Percentiles rank a stretch among this genome's conserved stretches.
Conservation (phyloP, 108 stramenopile genomes). For the Cyclotella kingstonii region DNA sequence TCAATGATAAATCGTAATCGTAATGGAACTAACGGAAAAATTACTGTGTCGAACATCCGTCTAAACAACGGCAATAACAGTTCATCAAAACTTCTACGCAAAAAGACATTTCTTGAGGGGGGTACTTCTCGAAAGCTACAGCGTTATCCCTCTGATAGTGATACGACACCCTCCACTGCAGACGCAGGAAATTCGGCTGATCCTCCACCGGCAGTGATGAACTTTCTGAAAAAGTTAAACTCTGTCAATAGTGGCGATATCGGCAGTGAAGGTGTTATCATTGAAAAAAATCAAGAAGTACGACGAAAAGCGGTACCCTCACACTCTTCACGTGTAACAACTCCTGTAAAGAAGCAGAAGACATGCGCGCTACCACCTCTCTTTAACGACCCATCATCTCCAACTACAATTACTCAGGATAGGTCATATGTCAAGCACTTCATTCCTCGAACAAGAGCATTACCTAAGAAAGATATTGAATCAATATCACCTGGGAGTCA, state of each 20-base stretch:
- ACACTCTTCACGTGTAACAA: no score
- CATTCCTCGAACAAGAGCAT: background rate
- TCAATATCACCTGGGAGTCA: background rate
- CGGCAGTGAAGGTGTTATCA: background rate
- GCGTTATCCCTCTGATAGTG: conserved; percentile 3
- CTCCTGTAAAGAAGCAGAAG: no score
- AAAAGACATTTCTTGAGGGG: background rate
- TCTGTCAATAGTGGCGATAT: background rate
- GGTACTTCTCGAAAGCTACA: background rate
- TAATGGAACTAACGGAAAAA: background rate
- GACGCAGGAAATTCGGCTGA: background rate
- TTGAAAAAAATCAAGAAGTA: background rate
- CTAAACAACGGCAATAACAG: no score
- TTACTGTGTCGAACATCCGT: no score
- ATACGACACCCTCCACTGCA: background rate
- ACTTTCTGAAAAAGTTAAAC: conserved; percentile 30
- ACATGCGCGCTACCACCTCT: no score
- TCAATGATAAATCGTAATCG: background rate
- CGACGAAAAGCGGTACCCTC: background rate
- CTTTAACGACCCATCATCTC: no score
- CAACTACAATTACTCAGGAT: no score
- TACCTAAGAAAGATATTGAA: background rate
- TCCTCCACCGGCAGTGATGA: conserved; percentile 29
- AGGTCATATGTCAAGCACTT: no score
- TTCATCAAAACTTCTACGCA: no score